Evolutionary conservation across 768 basidiomycete genomes (phyloP), one percentile per base, ranked within the genome.

Genomic region (Stropharia rugosoannulata): DNA sequence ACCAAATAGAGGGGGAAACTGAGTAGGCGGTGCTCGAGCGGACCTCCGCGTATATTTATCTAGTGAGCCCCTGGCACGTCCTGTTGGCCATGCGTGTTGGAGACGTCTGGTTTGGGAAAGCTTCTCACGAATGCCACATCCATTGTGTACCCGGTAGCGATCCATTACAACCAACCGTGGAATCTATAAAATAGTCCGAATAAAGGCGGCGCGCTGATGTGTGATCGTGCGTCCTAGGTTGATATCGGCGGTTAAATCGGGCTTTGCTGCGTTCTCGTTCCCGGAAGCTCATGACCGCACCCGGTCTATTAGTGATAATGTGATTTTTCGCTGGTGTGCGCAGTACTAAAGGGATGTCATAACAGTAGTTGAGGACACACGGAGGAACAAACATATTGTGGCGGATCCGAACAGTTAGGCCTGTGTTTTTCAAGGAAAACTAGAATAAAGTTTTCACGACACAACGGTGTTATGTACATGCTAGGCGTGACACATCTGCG

Each of bases 21-120:
- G 42, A 6, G 29, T 45, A 46, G 45, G 45, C 13, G 45, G 22
- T 44, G 15, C 29, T 44, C 12, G 19, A 22, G 29, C 35, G 22
- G 51, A 44, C 47, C n/a, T 29, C n/a, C 51, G 41, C 37, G 37
- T 52, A 44, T 52, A 52, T 52, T 40, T 44, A 35, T 52, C 45
- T 46, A 15, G 10, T 19, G 29, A 44, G 35, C 51, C 40, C 41
- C 42, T 52, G 51, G 41, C 29, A 27, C 12, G 22, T 11, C 25
- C 27, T 10, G 22, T 27, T 46, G 15, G 29, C 45, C 45, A 46
- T 46, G 45, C 37, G 50, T 18, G n/a, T 18, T 52, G 11, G 29
- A 42, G 29, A 42, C 19, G 16, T 29, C 51, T 52, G 22, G 27
- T 10, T 44, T 35, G 41, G 5, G 29, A 16, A 44, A 12, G 29